phyloP scores from a whole-genome alignment of 495 filamentous ascomycete species.

The Penicillium egyptiacum region DNA sequence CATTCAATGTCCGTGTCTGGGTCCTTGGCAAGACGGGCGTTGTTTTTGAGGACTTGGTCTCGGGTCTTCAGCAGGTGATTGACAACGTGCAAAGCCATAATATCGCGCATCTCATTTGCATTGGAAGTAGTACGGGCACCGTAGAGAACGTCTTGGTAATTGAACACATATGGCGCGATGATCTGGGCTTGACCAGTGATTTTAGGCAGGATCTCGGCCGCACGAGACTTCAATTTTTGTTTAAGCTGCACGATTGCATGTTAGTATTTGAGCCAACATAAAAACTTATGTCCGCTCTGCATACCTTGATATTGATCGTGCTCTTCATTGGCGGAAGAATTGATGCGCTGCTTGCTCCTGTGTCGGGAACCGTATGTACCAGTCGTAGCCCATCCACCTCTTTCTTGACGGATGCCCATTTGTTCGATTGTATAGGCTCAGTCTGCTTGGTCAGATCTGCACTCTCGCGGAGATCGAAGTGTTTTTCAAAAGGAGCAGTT shows the following conservation, averaged over 20 bases:
- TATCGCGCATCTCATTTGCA: slow-evolving; percentile 61
- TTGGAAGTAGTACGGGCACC: slow-evolving; percentile 66
- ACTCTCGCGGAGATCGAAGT: slow-evolving; percentile 68
- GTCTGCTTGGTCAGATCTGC: slow-evolving; percentile 54
- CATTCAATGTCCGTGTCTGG: slow-evolving; percentile 68
- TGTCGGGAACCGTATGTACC: slow-evolving; percentile 42
- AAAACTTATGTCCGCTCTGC: not conserved
- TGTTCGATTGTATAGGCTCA: slow-evolving; percentile 49
- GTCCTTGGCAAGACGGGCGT: slow-evolving; percentile 65
- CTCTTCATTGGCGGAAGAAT: slow-evolving; percentile 40
- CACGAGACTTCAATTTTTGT: slow-evolving; percentile 41
- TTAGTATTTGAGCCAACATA: slow-evolving; percentile 1
- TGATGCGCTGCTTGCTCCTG: slow-evolving; percentile 23
- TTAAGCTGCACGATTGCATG: slow-evolving; percentile 38
- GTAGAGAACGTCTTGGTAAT: slow-evolving; percentile 80
- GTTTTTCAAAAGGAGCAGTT: slow-evolving; percentile 74
- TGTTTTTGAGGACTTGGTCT: slow-evolving; percentile 89
- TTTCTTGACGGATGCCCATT: slow-evolving; percentile 54
- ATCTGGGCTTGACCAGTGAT: slow-evolving; percentile 36
- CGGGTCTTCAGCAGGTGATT: slow-evolving; percentile 95
- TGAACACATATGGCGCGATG: slow-evolving; percentile 53
- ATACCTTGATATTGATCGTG: slow-evolving; percentile 40
- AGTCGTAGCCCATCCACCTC: slow-evolving; percentile 49
- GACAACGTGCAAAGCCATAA: slow-evolving; percentile 78
- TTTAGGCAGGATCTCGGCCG: slow-evolving; percentile 34